phyloP scores from a whole-genome alignment of 2,329 filamentous ascomycete species.

The Remersonia thermophila region DNA sequence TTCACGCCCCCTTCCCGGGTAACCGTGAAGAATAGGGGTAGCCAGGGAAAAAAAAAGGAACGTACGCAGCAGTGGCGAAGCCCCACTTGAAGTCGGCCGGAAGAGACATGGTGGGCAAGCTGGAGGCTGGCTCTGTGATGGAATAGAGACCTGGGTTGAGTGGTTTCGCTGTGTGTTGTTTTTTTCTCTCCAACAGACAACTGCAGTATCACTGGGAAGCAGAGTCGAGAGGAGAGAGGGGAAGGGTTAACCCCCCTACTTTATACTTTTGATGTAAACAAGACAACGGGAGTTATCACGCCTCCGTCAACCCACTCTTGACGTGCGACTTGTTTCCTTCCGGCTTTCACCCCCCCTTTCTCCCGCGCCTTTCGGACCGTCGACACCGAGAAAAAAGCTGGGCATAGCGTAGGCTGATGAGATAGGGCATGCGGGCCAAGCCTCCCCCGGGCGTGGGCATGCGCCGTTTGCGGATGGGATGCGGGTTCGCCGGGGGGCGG shows the following conservation, averaged over 20 bases:
- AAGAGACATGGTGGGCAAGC: slow-evolving; percentile 36
- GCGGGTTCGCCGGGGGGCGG: too few species aligned
- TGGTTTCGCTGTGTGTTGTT: not conserved
- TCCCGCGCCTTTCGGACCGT: slow-evolving; percentile 37
- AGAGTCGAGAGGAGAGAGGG: not conserved
- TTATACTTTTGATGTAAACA: not conserved
- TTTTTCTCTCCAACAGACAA: too few species aligned
- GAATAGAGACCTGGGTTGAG: not conserved
- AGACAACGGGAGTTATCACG: not conserved
- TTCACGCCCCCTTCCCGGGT: not conserved
- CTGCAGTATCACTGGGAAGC: not conserved
- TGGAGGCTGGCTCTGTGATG: not conserved
- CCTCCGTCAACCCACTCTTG: not conserved
- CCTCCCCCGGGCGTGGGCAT: slow-evolving; percentile 1
- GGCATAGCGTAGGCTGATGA: slow-evolving; percentile 18
- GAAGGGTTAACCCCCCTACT: not conserved
- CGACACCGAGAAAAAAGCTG: slow-evolving; percentile 34
- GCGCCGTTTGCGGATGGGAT: slow-evolving; percentile 1
- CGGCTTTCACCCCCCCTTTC: slow-evolving; percentile 13
- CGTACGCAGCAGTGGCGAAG: slow-evolving; percentile 64
- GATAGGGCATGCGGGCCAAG: not conserved
- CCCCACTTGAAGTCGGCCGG: slow-evolving; percentile 66
- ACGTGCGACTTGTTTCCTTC: not conserved
- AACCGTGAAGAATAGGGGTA: too few species aligned
- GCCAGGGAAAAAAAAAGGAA: slow-evolving; percentile 12